Evolutionary conservation across 176 grass and related monocot genomes (phyloP), one percentile per base, ranked within the genome.

Genomic region (Aegilops tauschii): DNA sequence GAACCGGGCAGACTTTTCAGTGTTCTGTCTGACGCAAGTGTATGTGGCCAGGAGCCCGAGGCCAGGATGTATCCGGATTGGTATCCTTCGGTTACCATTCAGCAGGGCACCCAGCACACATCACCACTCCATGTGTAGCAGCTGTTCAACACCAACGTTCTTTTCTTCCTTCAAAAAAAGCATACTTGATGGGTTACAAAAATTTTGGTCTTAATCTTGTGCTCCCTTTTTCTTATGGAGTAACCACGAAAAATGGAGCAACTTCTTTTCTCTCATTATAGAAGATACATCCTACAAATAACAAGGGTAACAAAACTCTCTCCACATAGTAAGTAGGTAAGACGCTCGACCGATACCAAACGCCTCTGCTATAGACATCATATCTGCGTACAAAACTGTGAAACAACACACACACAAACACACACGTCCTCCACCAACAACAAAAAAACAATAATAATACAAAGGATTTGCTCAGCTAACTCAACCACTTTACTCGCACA

Each of bases 351-450:
- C 39, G 86, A 62, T 29, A 83, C 87, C 86, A 63, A 91, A 86
- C 84, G 44, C 69, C 83, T 73, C 84, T 87, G 39, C 75, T 86
- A 92, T 90, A 58, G 73, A 86, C 90, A 90, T 66, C 80, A 86
- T 87, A 90, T 67, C 80, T 88, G 79, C 61, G 52, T 66, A 81
- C 69, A 58, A 35, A 45, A 77, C 74, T 49, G 45, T 32, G 27
- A 47, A 66, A 37, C 37, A 18, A 75, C 72, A 71, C 47, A 23
- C 32, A 63, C 54, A 28, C 77, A 42, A 25, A 25, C 35, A 18
- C 2, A 12, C 14, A 42, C 71, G 16, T 47, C 40, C 71, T 74
- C 72, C 72, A 18, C 13, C 12, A 75, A 25, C 73, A 50, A 14
- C 30, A 29, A 69, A n/a, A 69, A 18, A 1, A 1, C 0, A 81